These are phyloP conservation scores for Catunica adiposa DNA, from an alignment of 2,329 filamentous ascomycete species.

Conservation along the genomic window DNA sequence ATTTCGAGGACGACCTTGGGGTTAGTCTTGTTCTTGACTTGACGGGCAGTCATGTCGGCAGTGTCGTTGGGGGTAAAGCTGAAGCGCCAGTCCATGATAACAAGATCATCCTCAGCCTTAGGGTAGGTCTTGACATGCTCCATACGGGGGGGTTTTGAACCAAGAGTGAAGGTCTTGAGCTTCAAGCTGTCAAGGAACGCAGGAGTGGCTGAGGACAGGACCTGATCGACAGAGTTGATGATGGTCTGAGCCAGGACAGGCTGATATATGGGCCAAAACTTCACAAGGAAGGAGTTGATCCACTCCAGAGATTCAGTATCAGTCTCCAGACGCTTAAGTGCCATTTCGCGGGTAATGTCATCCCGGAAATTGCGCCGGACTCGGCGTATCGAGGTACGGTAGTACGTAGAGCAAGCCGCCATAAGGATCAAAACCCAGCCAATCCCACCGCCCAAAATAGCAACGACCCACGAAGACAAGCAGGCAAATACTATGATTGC, in stretches of 20 bases:
- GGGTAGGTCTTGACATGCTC: conserved; percentile 98
- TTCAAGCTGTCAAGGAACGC: conserved; percentile 86
- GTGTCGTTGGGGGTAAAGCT: conserved; percentile 96
- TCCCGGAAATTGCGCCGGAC: conserved; percentile 93
- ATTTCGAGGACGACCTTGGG: conserved; percentile 94
- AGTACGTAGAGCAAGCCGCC: conserved; percentile 85
- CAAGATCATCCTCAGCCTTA: conserved; percentile 83
- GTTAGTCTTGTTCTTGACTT: conserved; percentile 90
- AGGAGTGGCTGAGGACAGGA: conserved; percentile 80
- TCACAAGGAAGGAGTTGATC: conserved; percentile 97
- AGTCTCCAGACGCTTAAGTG: conserved; percentile 71
- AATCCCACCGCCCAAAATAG: conserved; percentile 74
- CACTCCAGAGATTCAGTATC: conserved; percentile 90
- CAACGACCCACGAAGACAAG: conserved; percentile 76
- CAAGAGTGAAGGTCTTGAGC: conserved; percentile 83
- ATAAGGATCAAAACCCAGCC: conserved; percentile 90
- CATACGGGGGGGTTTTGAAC: conserved; percentile 85
- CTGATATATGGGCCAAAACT: conserved; percentile 98
- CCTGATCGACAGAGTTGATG: conserved; percentile 87
- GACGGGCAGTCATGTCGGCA: conserved; percentile 74
- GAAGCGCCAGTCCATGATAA: conserved; percentile 99
- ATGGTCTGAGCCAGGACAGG: conserved; percentile 85
- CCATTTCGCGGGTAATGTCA: conserved; percentile 78
- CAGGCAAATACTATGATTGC: conserved; percentile 90
- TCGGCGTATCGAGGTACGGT: conserved; percentile 82